A percentile compares a stretch with the other conserved stretches of the same genome.
Conservation (phyloP, 176 grass and related monocot genomes). For the Themeda triandra region DNA sequence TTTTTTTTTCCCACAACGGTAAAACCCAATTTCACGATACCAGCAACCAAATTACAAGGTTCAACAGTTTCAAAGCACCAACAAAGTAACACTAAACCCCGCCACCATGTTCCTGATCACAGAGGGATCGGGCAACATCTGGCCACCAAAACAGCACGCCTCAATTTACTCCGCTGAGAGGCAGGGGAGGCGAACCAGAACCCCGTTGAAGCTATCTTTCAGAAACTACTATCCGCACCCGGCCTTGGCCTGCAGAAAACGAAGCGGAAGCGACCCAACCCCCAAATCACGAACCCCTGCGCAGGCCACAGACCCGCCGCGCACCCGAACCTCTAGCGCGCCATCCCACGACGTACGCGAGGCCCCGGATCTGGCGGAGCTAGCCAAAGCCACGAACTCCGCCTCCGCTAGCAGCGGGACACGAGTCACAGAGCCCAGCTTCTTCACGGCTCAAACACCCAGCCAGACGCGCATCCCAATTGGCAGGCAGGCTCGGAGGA, state of each 20-base stretch:
- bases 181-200: neutral
- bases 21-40: neutral
- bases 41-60: neutral
- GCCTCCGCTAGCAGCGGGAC: neutral
- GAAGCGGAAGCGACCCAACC: neutral
- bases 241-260: neutral
- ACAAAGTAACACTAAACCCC: neutral
- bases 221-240: neutral
- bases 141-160: neutral
- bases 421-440: neutral
- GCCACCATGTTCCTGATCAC: neutral
- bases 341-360: neutral
- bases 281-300: neutral
- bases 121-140: neutral
- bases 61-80: too few relatives aligned
- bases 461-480: neutral
- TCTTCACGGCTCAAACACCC: neutral
- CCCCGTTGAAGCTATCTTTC: neutral
- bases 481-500: neutral
- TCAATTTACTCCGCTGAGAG: neutral
- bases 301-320: neutral
- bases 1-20: neutral
- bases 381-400: neutral
- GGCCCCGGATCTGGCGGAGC: slow-evolving; percentile 22
- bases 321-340: neutral